Evolutionary conservation across 805 yeast species (phyloP).

Genomic region (Wickerhamomyces queroliae): DNA sequence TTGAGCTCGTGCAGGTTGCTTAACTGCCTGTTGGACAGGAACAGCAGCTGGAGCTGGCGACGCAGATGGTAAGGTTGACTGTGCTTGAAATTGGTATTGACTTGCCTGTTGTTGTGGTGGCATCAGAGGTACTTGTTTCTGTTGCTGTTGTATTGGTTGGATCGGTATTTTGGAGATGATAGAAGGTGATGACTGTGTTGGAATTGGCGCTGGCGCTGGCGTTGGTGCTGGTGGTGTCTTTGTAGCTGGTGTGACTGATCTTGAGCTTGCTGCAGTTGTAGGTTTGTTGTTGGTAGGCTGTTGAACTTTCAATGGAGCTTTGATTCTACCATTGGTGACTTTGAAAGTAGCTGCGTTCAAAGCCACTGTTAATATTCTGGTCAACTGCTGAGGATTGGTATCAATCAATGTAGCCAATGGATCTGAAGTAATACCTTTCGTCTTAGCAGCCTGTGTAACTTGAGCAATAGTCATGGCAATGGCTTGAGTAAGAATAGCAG

Average conservation of each 20-base stretch:
- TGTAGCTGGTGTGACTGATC: conserved; percentile 11
- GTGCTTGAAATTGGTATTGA: not conserved
- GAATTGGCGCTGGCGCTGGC: not conserved
- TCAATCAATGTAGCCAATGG: conserved; percentile 75
- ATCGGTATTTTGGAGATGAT: not conserved
- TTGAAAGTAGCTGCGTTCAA: conserved; percentile 70
- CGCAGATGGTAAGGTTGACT: not conserved
- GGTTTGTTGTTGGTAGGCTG: conserved; percentile 11
- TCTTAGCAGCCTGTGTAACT: conserved; percentile 82
- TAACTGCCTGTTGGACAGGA: no score
- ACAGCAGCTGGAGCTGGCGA: no score
- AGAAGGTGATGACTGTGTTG: conserved; percentile 1
- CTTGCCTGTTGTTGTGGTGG: not conserved
- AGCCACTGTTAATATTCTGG: conserved; percentile 74
- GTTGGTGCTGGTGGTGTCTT: conserved; percentile 10
- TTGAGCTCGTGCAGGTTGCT: no score
- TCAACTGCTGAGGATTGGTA: conserved; percentile 74
- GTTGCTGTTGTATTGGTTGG: conserved; percentile 5
- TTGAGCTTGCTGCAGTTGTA: conserved; percentile 10
- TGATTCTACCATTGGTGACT: conserved; percentile 49
- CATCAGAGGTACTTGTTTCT: conserved; percentile 5
- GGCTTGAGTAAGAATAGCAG: conserved; percentile 83
- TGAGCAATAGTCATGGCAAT: conserved; percentile 90
- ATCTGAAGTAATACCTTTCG: conserved; percentile 73
- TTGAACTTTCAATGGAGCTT: conserved; percentile 30